Evolutionary conservation across 139 green algal genomes (phyloP), one percentile per base, ranked within the genome.

Genomic region (Chlamydomonas sp.): DNA sequence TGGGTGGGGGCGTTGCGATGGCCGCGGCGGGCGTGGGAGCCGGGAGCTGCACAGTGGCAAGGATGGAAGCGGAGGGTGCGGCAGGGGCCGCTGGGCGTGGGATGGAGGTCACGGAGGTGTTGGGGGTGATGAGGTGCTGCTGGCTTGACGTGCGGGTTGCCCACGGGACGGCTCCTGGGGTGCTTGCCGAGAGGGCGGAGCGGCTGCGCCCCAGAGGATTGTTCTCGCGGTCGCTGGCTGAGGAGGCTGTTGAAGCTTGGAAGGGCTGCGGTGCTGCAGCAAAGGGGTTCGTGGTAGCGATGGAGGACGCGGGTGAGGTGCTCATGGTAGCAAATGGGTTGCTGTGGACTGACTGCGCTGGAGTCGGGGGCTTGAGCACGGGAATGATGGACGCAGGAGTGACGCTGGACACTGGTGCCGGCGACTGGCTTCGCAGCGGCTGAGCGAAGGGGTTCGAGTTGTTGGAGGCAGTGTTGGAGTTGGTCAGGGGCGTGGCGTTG

Each of bases 331-430:
- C n/a, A 1, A 75, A 77, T 12, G 31, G 66, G 57, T 85, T 79
- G 60, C 59, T 12, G 3, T 60, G 4, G 49, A 49, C 81, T 17
- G 18, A 62, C 62, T 81, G 31, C 83, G 83, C 0, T 14, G 83
- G 83, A 15, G 8, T 87, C 16, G 83, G 83, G 1, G 83, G 83
- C 73, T 80, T 87, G 16, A 73, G 83, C 5, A 87, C 62, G 81
- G 81, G 31, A 60, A 71, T 31, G 67, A 49, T 0, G 71, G 20
- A 2, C 72, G 59, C 2, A 86, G 68, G 31, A 80, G 81, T 12
- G 81, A 86, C 16, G 31, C 31, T 49, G 31, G 31, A 49, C 31
- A 49, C 31, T 49, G 31, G 31, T 49, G 31, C 31, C 31, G 31
- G 31, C 31, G 31, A 49, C 31, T 49, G 31, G 31, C 31, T 49